These are phyloP conservation scores for Elsinoe perseae DNA, from an alignment of 2,329 filamentous ascomycete genomes.

Conservation along the genomic window DNA sequence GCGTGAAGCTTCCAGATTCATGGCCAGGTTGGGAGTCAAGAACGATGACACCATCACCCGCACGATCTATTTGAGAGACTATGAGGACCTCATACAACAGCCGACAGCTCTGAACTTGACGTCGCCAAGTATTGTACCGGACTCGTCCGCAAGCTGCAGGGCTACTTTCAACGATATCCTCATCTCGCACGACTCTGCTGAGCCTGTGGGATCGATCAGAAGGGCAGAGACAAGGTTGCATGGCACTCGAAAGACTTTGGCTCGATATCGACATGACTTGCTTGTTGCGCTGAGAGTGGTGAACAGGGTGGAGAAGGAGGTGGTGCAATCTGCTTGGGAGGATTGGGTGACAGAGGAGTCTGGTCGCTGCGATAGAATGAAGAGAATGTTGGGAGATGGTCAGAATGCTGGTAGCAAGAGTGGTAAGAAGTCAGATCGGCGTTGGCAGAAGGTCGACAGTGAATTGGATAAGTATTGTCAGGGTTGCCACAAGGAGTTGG, in stretches of 20 bases:
- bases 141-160: conserved; percentile 24
- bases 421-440: conserved; percentile 19
- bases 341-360: conserved; percentile 82
- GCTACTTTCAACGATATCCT: conserved; percentile 27
- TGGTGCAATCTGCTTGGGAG: conserved; percentile 84
- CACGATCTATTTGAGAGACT: conserved; percentile 72
- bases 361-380: conserved; percentile 60
- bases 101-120: conserved; percentile 25
- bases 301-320: conserved; percentile 79
- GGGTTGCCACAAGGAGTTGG: conserved; percentile 9
- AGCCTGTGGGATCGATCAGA: conserved; percentile 12
- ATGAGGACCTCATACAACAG: conserved; percentile 54
- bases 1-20: conserved; percentile 69
- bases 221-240: conserved; percentile 49
- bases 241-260: conserved; percentile 74
- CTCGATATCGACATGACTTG: conserved; percentile 78
- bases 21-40: conserved; percentile 70
- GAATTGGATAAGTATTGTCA: conserved; percentile 14
- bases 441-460: conserved; percentile 13
- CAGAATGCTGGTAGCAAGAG: conserved; percentile 21
- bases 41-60: conserved; percentile 77
- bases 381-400: conserved; percentile 40
- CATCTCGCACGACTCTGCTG: conserved; percentile 13
- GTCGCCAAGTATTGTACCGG: not conserved
- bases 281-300: conserved; percentile 84